A percentile compares a stretch with the other conserved stretches of the same genome.
These are phyloP conservation scores for Aspergillus jensenii DNA, from an alignment of 2,329 filamentous ascomycete species.

Conservation along the genomic window DNA sequence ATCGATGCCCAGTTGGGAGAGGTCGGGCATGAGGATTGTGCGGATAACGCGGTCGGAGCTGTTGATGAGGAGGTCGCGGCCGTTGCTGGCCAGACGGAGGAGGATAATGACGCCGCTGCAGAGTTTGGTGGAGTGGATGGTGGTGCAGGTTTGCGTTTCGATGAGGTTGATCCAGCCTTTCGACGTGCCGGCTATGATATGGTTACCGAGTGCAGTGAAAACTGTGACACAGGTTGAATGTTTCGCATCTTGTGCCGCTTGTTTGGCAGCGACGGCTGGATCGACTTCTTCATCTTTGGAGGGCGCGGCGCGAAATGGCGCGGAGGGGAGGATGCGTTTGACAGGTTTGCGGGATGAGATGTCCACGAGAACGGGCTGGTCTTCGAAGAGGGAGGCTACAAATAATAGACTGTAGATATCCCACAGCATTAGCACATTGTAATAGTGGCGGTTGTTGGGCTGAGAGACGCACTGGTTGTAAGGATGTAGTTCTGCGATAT, in stretches of 20 bases:
- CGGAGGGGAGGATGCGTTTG: slow-evolving; percentile 77
- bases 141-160: slow-evolving; percentile 73
- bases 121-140: slow-evolving; percentile 86
- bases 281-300: slow-evolving; percentile 65
- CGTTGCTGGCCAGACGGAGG: slow-evolving; percentile 78
- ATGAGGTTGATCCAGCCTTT: slow-evolving; percentile 98
- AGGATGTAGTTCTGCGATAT: slow-evolving; percentile 93
- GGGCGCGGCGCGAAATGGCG: slow-evolving; percentile 70
- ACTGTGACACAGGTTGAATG: slow-evolving; percentile 92
- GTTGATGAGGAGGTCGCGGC: slow-evolving; percentile 85
- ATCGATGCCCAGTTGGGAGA: slow-evolving; percentile 52
- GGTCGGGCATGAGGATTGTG: slow-evolving; percentile 84
- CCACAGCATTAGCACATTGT: neutral
- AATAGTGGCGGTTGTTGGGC: neutral
- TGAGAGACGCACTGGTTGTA: slow-evolving; percentile 69
- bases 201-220: slow-evolving; percentile 80
- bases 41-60: slow-evolving; percentile 93
- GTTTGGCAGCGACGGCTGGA: slow-evolving; percentile 67
- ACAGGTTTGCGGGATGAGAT: slow-evolving; percentile 67
- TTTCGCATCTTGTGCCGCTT: slow-evolving; percentile 86
- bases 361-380: slow-evolving; percentile 86
- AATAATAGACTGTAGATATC: slow-evolving; percentile 65
- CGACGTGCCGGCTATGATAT: slow-evolving; percentile 89
- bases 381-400: slow-evolving; percentile 90
- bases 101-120: slow-evolving; percentile 86